A percentile compares a stretch with the other conserved stretches of the same genome.
Evolutionary conservation across 306 rosid genomes (phyloP).

Genomic region (Citrullus amarus): DNA sequence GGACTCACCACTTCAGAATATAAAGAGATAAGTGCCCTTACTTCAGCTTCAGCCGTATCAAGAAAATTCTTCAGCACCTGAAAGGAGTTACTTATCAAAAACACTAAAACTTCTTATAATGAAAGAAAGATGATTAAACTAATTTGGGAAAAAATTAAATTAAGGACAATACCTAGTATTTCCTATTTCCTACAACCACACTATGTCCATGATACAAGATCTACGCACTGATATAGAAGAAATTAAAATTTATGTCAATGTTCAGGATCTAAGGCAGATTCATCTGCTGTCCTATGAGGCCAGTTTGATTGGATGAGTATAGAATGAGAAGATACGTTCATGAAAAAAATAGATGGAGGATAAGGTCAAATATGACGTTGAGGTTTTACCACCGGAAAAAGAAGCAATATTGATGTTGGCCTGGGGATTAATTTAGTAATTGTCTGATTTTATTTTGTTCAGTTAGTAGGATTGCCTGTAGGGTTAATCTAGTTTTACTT

Average conservation of each 20-base stretch:
- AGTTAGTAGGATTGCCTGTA: background rate
- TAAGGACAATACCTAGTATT: background rate
- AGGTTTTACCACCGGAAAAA: background rate
- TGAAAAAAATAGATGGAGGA: background rate
- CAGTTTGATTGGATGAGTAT: background rate
- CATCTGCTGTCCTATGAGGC: background rate
- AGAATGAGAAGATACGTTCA: background rate
- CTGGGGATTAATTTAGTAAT: background rate
- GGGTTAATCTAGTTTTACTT: background rate
- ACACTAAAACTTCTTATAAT: background rate
- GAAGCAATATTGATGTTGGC: background rate
- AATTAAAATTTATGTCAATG: background rate
- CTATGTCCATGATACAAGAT: background rate
- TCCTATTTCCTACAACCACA: background rate
- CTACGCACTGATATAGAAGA: background rate
- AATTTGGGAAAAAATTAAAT: background rate
- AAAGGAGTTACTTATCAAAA: conserved; percentile 14
- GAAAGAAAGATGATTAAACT: background rate
- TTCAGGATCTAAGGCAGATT: background rate
- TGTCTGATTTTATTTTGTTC: background rate
- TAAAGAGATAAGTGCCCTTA: conserved; percentile 80
- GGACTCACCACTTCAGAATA: conserved; percentile 90
- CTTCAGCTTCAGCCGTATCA: conserved; percentile 93
- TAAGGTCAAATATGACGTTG: background rate
- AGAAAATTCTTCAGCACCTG: conserved; percentile 88